Conservation (phyloP, 768 basidiomycete species). For the Suillus spraguei region DNA sequence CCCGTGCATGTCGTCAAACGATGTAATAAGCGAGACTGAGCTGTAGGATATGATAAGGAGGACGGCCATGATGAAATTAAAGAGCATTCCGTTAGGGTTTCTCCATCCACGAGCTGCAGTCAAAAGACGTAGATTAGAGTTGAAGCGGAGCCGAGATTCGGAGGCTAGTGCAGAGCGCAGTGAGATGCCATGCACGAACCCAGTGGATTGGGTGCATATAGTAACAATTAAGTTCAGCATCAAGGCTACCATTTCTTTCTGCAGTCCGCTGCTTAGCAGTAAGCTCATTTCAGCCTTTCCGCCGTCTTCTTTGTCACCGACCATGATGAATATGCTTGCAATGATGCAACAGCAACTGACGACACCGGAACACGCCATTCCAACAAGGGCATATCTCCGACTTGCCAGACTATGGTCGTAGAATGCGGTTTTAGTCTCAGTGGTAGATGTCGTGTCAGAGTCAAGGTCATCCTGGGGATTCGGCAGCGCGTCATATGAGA, state of each 20-base stretch:
- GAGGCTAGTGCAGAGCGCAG: conserved; percentile 32
- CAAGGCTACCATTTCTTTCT: conserved; percentile 28
- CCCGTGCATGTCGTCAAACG: conserved; percentile 6
- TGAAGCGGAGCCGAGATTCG: conserved; percentile 27
- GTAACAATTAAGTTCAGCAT: conserved; percentile 29
- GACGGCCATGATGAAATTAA: conserved; percentile 27
- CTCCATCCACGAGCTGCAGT: conserved; percentile 21
- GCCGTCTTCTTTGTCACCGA: background rate
- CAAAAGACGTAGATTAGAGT: conserved; percentile 32
- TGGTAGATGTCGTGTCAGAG: background rate
- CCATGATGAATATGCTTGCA: conserved; percentile 16
- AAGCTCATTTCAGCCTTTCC: background rate
- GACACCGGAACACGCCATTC: conserved; percentile 25
- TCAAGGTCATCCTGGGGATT: background rate
- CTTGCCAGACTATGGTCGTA: conserved; percentile 30
- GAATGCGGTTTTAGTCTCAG: conserved; percentile 24
- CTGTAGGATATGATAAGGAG: conserved; percentile 33
- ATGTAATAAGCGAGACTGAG: conserved; percentile 26
- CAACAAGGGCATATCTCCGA: conserved; percentile 26
- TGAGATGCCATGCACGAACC: conserved; percentile 31
- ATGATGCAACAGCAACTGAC: conserved; percentile 28
- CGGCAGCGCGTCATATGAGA: background rate
- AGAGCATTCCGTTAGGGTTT: conserved; percentile 25
- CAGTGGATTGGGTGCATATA: conserved; percentile 33
- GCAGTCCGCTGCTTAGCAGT: background rate